Conservation (phyloP, 306 rosid species). For the Lupinus albus region DNA sequence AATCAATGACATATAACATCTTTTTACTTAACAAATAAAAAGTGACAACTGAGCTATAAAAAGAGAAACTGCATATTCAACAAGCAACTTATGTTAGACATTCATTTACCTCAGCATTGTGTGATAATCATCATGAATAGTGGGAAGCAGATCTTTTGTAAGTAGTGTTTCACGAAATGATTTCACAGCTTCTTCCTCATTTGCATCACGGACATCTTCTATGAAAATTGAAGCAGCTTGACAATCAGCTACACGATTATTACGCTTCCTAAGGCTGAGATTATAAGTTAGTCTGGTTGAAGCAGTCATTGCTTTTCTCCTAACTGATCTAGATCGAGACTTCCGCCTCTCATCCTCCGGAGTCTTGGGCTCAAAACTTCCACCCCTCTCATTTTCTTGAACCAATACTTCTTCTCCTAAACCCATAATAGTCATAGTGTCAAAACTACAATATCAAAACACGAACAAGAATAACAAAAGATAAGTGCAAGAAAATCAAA, state of each 20-base stretch:
- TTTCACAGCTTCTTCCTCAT: slow-evolving; percentile 84
- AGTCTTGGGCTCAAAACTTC: slow-evolving; percentile 63
- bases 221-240: slow-evolving; percentile 64
- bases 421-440: slow-evolving; percentile 22
- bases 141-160: slow-evolving; percentile 70
- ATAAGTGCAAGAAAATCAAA: slow-evolving; percentile 27
- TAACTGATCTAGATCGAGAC: slow-evolving; percentile 68
- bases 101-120: slow-evolving; percentile 76
- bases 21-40: slow-evolving; percentile 9
- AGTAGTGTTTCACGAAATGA: slow-evolving; percentile 62
- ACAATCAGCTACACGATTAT: slow-evolving; percentile 71
- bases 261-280: slow-evolving; percentile 72
- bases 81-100: slow-evolving; percentile 10
- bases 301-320: slow-evolving; percentile 70
- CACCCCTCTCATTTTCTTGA: slow-evolving; percentile 65
- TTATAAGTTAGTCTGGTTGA: slow-evolving; percentile 61
- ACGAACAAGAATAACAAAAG: slow-evolving; percentile 8
- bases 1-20: slow-evolving; percentile 27
- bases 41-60: slow-evolving; percentile 23
- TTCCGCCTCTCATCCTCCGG: slow-evolving; percentile 88
- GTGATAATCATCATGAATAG: slow-evolving; percentile 83
- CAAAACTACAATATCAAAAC: background rate
- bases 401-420: slow-evolving; percentile 57
- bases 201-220: slow-evolving; percentile 90
- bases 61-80: slow-evolving; percentile 25